Conservation (phyloP, 2,329 filamentous ascomycete genomes). For the Pseudopyricularia javanii region DNA sequence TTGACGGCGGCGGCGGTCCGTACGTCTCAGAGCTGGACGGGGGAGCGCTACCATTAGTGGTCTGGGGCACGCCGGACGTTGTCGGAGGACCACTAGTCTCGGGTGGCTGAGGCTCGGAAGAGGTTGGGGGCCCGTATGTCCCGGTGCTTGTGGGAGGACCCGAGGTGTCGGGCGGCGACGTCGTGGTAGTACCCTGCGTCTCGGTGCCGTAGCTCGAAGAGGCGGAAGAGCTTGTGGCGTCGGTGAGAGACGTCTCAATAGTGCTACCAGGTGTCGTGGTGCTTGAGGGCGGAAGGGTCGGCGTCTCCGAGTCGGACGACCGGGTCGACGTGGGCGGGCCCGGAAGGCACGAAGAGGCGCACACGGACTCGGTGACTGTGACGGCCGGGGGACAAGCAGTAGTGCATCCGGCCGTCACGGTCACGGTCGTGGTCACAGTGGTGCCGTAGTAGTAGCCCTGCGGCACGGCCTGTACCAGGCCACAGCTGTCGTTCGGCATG, state of each 20-base stretch:
- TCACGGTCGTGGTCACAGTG: background rate
- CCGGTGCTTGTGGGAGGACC: background rate
- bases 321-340: background rate
- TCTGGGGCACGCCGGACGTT: background rate
- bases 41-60: background rate
- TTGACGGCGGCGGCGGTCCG: background rate
- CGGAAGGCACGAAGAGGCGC: background rate
- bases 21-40: background rate
- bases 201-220: background rate
- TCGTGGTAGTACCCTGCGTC: background rate
- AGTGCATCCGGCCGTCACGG: slow-evolving; percentile 1
- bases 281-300: background rate
- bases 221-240: background rate
- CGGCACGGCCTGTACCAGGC: slow-evolving; percentile 2
- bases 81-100: background rate
- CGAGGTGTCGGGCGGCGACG: background rate
- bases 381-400: background rate
- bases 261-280: slow-evolving; percentile 1
- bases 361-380: background rate
- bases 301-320: background rate
- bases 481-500: background rate
- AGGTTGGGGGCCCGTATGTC: background rate
- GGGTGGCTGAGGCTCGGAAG: background rate
- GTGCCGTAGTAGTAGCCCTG: background rate
- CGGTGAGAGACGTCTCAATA: background rate